Percentiles rank a stretch among this genome's conserved stretches.
These are phyloP conservation scores for Suillus sp. DNA, from an alignment of 768 basidiomycete genomes.

Conservation along the genomic window DNA sequence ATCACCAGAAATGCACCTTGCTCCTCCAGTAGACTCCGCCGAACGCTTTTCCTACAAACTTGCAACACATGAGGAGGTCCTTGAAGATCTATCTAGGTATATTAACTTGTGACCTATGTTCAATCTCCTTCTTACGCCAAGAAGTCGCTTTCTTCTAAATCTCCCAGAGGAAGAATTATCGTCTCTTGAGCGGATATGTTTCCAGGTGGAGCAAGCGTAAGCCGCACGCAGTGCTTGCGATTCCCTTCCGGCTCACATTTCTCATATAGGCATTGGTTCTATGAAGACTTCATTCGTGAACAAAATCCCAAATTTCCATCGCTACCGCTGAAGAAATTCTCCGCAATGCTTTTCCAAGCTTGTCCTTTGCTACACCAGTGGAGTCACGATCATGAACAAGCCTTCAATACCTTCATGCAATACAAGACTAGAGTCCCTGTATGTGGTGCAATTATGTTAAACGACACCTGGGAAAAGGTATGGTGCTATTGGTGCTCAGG, in stretches of 20 bases:
- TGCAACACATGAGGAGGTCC: conserved; percentile 80
- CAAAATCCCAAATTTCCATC: conserved; percentile 87
- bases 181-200: conserved; percentile 92
- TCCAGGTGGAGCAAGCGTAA: conserved; percentile 99
- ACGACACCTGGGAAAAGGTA: conserved; percentile 92
- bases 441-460: conserved; percentile 96
- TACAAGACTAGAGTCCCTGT: conserved; percentile 98
- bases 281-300: conserved; percentile 97
- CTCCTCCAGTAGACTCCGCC: conserved; percentile 41
- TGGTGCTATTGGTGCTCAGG: conserved; percentile 19
- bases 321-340: conserved; percentile 89
- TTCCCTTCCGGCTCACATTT: conserved; percentile 19
- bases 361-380: conserved; percentile 83
- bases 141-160: conserved; percentile 94
- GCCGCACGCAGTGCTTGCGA: conserved; percentile 34
- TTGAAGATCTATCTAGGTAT: conserved; percentile 90
- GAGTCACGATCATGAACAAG: conserved; percentile 83
- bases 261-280: conserved; percentile 90
- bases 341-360: conserved; percentile 83
- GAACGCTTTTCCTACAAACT: conserved; percentile 62
- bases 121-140: conserved; percentile 18
- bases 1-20: conserved; percentile 68
- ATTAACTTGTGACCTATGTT: conserved; percentile 18
- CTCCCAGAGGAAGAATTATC: conserved; percentile 91
- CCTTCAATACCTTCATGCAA: conserved; percentile 88